phyloP scores from a whole-genome alignment of 306 rosid genomes.

The Cucurbita pepo region DNA sequence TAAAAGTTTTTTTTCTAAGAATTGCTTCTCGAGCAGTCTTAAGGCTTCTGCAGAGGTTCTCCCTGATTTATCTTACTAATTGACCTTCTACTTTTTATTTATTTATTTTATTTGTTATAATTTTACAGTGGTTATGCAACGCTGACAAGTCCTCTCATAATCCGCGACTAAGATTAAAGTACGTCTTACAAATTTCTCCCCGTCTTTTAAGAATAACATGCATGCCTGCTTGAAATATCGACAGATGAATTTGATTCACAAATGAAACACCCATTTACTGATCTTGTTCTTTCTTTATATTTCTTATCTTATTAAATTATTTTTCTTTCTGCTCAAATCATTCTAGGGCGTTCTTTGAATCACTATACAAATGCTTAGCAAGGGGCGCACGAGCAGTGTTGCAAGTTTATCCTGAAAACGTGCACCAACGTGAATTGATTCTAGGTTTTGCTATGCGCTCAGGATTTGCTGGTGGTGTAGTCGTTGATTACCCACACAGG shows the following conservation, averaged over 20 bases:
- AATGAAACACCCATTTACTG: neutral
- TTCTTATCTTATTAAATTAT: too few relatives aligned
- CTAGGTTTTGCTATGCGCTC: slow-evolving; percentile 71
- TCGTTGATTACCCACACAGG: slow-evolving; percentile 94
- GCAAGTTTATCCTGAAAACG: slow-evolving; percentile 72
- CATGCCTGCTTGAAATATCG: neutral
- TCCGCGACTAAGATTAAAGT: slow-evolving; percentile 79
- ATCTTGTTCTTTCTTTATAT: neutral
- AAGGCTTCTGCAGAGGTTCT: neutral
- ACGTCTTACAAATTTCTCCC: slow-evolving; percentile 3
- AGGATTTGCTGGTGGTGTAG: slow-evolving; percentile 88
- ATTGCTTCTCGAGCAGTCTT: neutral
- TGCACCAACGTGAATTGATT: slow-evolving; percentile 62
- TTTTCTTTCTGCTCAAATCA: neutral
- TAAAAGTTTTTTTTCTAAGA: neutral
- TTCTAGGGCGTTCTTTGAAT: slow-evolving; percentile 74
- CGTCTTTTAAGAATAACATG: neutral
- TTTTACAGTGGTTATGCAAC: slow-evolving; percentile 89
- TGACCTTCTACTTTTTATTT: neutral
- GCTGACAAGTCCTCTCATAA: slow-evolving; percentile 87
- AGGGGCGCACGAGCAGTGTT: slow-evolving; percentile 88
- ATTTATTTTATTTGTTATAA: slow-evolving; percentile 1
- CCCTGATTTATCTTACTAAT: neutral
- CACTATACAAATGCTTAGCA: slow-evolving; percentile 62
- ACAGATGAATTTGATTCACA: neutral